Evolutionary conservation across 192 early-diverging fungal species (phyloP), one percentile per base, ranked within the genome.

Genomic region (Gonapodya prolifera): DNA sequence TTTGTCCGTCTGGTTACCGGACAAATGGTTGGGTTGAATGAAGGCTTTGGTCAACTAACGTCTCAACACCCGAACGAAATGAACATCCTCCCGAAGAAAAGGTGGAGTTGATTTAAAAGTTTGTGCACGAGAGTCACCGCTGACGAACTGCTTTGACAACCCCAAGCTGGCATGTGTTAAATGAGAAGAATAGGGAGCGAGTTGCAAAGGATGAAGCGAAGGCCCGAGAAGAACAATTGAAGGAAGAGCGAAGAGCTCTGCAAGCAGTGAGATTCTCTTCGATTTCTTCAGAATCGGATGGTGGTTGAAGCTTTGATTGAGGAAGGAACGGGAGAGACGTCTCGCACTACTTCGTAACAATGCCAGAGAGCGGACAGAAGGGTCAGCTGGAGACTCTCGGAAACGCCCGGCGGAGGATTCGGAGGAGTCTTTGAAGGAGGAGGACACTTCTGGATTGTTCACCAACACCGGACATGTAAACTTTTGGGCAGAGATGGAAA

Each of bases 161-260:
- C 45, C 45, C 45, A 61, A 91, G 91, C 70, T 93, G 91, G 88
- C 90, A 93, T 80, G 91, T 92, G 23, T 92, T 92, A 73, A 92
- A 86, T 76, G 86, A 87, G 78, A 87, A 87, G 74, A 93, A 93
- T 80, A 80, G 83, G 1, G 92, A 91, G 75, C 81, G 82, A 73
- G 92, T 93, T 33, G 83, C 83, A 2, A 78, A 79, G 76, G 92
- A 93, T 75, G 92, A 93, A 71, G 91, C 88, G 34, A 83, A 88
- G 70, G 91, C 91, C n/a, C 82, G 84, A 70, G 81, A 76, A 23
- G 85, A 91, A 74, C 83, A 90, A 29, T 83, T 85, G 34, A 79
- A 82, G 69, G 88, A 84, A 77, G 35, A 76, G 28, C 81, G 87
- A 29, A 81, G 89, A 33, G 80, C 84, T 2, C 69, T 79, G 0